Evolutionary conservation across 2,329 filamentous ascomycete genomes (phyloP).

Genomic region (Colletotrichum noveboracense): DNA sequence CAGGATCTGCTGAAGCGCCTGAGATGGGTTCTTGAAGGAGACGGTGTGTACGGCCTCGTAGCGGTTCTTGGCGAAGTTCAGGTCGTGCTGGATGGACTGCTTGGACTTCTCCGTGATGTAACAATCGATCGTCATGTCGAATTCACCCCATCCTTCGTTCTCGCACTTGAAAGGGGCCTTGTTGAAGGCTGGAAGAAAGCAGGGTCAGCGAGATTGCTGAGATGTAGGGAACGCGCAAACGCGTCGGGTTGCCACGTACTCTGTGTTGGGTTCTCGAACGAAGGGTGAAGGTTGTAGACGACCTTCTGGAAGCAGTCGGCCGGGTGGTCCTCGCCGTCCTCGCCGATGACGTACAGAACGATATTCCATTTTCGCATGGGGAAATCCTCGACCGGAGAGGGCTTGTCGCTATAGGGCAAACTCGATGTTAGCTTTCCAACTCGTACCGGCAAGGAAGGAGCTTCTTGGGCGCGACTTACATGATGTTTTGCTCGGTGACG

Average conservation of each 20-base stretch:
- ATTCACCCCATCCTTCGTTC: slow-evolving; percentile 98
- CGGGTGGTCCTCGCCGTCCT: slow-evolving; percentile 82
- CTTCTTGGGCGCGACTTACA: slow-evolving; percentile 56
- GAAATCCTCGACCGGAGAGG: slow-evolving; percentile 83
- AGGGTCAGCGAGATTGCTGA: slow-evolving; percentile 18
- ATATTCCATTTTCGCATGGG: slow-evolving; percentile 95
- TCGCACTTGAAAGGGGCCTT: slow-evolving; percentile 86
- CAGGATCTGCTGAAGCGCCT: slow-evolving; percentile 79
- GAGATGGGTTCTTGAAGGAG: slow-evolving; percentile 91
- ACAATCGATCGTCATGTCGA: slow-evolving; percentile 89
- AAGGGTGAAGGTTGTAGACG: slow-evolving; percentile 91
- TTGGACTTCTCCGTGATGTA: slow-evolving; percentile 88
- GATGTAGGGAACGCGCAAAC: neutral
- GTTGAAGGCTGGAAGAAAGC: slow-evolving; percentile 66
- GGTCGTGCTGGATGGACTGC: slow-evolving; percentile 80
- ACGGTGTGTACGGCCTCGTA: slow-evolving; percentile 87
- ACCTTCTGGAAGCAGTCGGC: slow-evolving; percentile 91
- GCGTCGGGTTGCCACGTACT: slow-evolving; percentile 61
- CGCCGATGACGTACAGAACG: slow-evolving; percentile 82
- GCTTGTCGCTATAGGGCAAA: slow-evolving; percentile 66
- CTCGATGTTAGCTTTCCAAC: slow-evolving; percentile 22
- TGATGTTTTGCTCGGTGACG: slow-evolving; percentile 87
- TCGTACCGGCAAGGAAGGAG: neutral
- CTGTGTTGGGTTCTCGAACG: slow-evolving; percentile 86
- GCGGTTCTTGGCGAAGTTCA: slow-evolving; percentile 83